Evolutionary conservation across 257 asterid species (phyloP), one percentile per base, ranked within the genome.

Genomic region (Echites panduratus): DNA sequence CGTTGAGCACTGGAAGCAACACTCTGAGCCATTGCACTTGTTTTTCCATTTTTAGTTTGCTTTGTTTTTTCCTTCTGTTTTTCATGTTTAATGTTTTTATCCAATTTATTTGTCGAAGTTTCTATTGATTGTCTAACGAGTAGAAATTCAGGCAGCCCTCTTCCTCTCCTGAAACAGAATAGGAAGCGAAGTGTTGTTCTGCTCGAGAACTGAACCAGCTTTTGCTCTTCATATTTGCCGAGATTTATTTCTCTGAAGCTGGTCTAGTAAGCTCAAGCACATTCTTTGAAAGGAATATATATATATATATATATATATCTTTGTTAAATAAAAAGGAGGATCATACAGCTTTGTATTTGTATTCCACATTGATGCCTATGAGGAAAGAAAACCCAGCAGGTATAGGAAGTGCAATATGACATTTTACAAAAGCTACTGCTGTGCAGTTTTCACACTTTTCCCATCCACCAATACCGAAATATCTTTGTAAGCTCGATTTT

Each of bases 171-270:
- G 7, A n/a, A 3, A 48, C 4, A n/a, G 59, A 1, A 29, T 89
- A 75, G 79, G 71, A 81, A 82, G 84, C 79, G 82, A 45, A 89
- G 94, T 84, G 95, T 90, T 89, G 0, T 72, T 86, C 93, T 87
- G 75, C 93, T 90, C 96, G 73, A 76, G 88, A 84, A 35, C 2
- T 63, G 70, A 78, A 0, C 13, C 9, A 17, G 32, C 83, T 90
- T 83, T 64, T 81, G 93, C 93, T 87, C 90, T 90, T 88, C 93
- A 88, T 95, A 87, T 80, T 85, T 85, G 93, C 93, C 83, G 95
- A 90, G 85, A 44, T 74, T 35, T 66, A 14, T 0, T 29, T 80
- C 59, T 75, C 69, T 86, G 94, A 90, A 85, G 89, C 90, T 82
- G 89, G 90, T 86, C 90, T 88, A 88, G 92, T 88, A 88, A 77